These are phyloP conservation scores for Endotrypanum monterogeii DNA, from an alignment of 208 protist species.

Conservation along the genomic window DNA sequence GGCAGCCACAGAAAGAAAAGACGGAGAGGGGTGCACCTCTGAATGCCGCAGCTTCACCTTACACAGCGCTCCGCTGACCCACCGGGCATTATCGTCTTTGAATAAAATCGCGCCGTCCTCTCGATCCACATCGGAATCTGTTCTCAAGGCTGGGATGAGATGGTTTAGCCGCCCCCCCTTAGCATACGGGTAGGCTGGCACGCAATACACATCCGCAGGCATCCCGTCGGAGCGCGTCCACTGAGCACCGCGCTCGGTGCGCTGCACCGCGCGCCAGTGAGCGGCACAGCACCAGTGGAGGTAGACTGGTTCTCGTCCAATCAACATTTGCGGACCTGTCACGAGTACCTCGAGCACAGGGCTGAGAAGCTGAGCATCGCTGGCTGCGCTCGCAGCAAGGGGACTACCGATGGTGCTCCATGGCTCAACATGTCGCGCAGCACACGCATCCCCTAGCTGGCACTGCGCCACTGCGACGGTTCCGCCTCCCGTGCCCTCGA, in stretches of 20 bases:
- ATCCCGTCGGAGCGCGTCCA: conserved; percentile 7
- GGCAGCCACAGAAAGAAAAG: neutral
- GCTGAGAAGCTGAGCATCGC: neutral
- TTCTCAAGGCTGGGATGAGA: neutral
- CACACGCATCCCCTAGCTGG: neutral
- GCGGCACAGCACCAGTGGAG: conserved; percentile 15
- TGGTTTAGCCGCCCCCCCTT: neutral
- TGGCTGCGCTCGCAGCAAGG: neutral
- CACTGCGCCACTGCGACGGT: neutral
- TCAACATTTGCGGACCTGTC: neutral
- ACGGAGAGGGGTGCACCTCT: neutral
- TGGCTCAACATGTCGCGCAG: neutral
- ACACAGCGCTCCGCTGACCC: neutral
- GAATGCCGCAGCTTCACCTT: neutral
- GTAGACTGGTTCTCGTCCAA: neutral
- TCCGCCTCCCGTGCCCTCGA: neutral
- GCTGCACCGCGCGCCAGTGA: conserved; percentile 15
- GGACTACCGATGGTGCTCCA: neutral
- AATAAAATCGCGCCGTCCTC: neutral
- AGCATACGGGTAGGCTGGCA: neutral
- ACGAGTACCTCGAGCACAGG: neutral
- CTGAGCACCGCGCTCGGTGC: conserved; percentile 12
- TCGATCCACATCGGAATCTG: neutral
- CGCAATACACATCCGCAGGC: conserved; percentile 13
- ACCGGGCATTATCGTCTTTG: neutral